Percentiles rank a stretch among this genome's conserved stretches.
Evolutionary conservation across 2,329 filamentous ascomycete genomes (phyloP).

Genomic region (Thielaviopsis populi): DNA sequence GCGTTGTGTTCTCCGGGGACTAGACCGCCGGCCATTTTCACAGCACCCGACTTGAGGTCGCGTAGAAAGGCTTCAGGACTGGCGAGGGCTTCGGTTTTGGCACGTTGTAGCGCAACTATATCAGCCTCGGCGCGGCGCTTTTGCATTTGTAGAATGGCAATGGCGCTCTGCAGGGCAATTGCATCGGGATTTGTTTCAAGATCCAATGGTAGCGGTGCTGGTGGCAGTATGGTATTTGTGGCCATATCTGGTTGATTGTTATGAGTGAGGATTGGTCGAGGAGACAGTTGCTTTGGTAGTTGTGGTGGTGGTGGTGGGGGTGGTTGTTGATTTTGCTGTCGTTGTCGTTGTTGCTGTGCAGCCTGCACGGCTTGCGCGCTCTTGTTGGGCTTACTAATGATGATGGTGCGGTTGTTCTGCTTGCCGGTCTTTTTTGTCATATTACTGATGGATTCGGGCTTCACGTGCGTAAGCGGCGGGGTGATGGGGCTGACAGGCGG

Average conservation of each 20-base stretch:
- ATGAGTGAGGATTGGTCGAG: conserved; percentile 31
- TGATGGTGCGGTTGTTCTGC: conserved; percentile 15
- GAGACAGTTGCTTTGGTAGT: conserved; percentile 20
- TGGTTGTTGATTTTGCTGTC: conserved; percentile 16
- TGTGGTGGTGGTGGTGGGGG: conserved; percentile 3
- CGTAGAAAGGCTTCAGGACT: conserved; percentile 58
- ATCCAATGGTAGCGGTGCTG: conserved; percentile 37
- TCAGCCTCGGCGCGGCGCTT: conserved; percentile 62
- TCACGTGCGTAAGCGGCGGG: conserved; percentile 31
- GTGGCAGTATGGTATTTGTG: conserved; percentile 28
- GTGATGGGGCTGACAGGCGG: conserved; percentile 43
- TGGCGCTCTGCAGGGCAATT: conserved; percentile 70
- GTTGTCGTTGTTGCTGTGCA: conserved; percentile 10
- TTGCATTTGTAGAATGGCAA: conserved; percentile 77
- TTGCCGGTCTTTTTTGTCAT: not conserved
- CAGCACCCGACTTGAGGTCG: conserved; percentile 49
- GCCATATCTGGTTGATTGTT: conserved; percentile 27
- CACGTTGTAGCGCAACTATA: conserved; percentile 51
- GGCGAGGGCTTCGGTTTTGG: conserved; percentile 54
- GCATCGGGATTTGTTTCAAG: conserved; percentile 65
- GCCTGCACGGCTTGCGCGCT: not conserved
- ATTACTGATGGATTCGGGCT: conserved; percentile 17
- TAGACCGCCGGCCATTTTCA: conserved; percentile 30
- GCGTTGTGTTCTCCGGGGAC: conserved; percentile 15
- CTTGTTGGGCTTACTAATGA: conserved; percentile 7